Percentiles rank a stretch among this genome's conserved stretches.
Evolutionary conservation across 2,329 filamentous ascomycete genomes (phyloP).

Genomic region (Beauveria rudraprayagi): DNA sequence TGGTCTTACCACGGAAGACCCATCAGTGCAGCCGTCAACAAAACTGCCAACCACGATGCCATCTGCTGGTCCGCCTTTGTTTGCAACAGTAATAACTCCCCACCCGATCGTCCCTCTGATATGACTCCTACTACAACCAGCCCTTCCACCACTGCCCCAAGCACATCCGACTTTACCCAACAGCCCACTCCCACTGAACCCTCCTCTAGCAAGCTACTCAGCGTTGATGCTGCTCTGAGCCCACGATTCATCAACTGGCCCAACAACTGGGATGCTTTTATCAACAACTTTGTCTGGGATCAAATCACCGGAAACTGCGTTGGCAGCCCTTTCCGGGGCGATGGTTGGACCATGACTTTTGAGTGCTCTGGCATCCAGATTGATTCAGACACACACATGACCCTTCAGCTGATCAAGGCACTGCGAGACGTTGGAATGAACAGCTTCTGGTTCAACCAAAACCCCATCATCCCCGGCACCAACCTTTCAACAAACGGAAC

Average conservation of each 20-base stretch:
- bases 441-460: constrained; percentile 33
- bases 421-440: constrained; percentile 29
- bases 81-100: constrained; percentile 28
- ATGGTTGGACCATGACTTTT: constrained; percentile 30
- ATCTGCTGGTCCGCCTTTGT: constrained; percentile 35
- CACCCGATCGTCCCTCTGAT: constrained; percentile 27
- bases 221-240: constrained; percentile 25
- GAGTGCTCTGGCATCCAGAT: constrained; percentile 30
- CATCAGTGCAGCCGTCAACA: constrained; percentile 30
- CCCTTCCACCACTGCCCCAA: constrained; percentile 23
- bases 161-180: constrained; percentile 25
- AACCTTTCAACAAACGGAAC: constrained; percentile 23
- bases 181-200: constrained; percentile 22
- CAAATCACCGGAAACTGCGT: constrained; percentile 28
- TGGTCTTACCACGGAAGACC: constrained; percentile 35
- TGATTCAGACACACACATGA: constrained; percentile 32
- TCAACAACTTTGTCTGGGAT: constrained; percentile 33
- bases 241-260: constrained; percentile 34
- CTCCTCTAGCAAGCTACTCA: constrained; percentile 23
- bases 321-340: constrained; percentile 23
- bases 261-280: constrained; percentile 30
- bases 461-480: constrained; percentile 27
- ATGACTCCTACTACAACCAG: constrained; percentile 30
- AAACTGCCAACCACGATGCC: constrained; percentile 28
- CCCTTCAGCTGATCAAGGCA: constrained; percentile 31